Evolutionary conservation across 495 filamentous ascomycete species (phyloP), one percentile per base, ranked within the genome.

Genomic region (Aspergillus saccharolyticus): DNA sequence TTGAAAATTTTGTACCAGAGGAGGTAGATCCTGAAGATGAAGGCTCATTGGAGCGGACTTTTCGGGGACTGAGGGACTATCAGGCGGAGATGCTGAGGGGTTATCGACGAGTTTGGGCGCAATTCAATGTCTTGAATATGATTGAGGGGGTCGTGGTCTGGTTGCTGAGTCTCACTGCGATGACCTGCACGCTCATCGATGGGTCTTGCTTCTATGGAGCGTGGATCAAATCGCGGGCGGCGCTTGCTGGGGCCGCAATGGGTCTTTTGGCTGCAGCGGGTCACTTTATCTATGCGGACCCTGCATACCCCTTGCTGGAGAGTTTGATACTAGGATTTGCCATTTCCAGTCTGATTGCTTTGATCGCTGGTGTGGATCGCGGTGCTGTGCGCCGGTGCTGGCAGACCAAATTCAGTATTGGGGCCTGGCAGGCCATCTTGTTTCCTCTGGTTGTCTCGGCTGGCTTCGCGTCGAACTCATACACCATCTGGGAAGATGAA

Each of bases 401-500:
- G 24, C 15, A n/a, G 4, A 16, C 28, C 17, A 3, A 15, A 20
- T 43, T 70, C 75, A 60, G 78, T 63, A 47, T 74, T 69, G 96
- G 91, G 93, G 87, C 89, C n/a, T 89, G 87, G 83, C 75, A 95
- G 54, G 85, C 88, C 1, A 69, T 91, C 43, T 67, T 90, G 25
- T 88, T 95, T 59, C 91, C 90, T 0, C 65, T 89, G 33, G 82
- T 83, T 59, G 89, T 93, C 64, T 92, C 89, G n/a, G 73, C 88
- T 61, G 92, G 91, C 39, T 97, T 96, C 70, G 93, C 90, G 0
- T 91, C 93, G 4, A 97, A 97, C 69, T 96, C 93, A 3, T 97
- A 90, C 72, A 96, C 91, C 10, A 93, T 97, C 61, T 97, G 94
- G 93, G 93, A 97, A 74, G 94, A 96, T 59, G 86, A 89, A 15